phyloP scores from a whole-genome alignment of 1,284 basidiomycete species.

The Porphyrellus sp. region DNA sequence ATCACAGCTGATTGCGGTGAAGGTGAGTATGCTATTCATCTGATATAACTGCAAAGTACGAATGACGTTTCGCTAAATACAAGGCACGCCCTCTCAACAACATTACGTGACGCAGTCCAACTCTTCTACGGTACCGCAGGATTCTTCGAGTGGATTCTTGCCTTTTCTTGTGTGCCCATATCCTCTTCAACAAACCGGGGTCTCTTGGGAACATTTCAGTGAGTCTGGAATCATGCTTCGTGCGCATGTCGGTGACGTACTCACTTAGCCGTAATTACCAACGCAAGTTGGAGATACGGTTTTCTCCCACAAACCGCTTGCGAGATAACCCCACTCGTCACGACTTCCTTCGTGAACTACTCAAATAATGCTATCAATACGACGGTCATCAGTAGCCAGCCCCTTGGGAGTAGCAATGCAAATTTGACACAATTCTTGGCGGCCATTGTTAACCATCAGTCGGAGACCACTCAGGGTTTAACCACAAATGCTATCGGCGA shows the following conservation, averaged over 20 bases:
- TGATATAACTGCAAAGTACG: rapidly evolving
- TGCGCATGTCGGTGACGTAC: neutral
- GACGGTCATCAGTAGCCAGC: neutral
- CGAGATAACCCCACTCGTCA: constrained; percentile 13
- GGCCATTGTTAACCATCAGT: constrained; percentile 8
- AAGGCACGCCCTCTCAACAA: constrained; percentile 11
- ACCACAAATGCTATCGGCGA: constrained; percentile 16
- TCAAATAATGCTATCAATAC: neutral
- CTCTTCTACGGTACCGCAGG: constrained; percentile 1
- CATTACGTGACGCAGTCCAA: constrained; percentile 15
- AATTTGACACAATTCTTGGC: constrained; percentile 16
- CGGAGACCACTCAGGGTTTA: constrained; percentile 9
- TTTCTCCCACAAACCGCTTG: constrained; percentile 12
- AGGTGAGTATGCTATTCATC: neutral
- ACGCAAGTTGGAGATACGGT: constrained; percentile 14
- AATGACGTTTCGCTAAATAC: neutral
- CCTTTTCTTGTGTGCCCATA: constrained; percentile 18
- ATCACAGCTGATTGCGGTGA: constrained; percentile 4
- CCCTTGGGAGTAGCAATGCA: constrained; percentile 8
- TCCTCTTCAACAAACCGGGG: constrained; percentile 2
- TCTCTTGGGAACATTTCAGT: constrained; percentile 8
- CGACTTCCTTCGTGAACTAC: constrained; percentile 15
- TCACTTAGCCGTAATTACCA: constrained; percentile 1
- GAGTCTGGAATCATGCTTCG: neutral
- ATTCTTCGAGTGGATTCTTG: constrained; percentile 14